These are phyloP conservation scores for Lepraria neglecta DNA, from an alignment of 495 filamentous ascomycete genomes.

Conservation along the genomic window DNA sequence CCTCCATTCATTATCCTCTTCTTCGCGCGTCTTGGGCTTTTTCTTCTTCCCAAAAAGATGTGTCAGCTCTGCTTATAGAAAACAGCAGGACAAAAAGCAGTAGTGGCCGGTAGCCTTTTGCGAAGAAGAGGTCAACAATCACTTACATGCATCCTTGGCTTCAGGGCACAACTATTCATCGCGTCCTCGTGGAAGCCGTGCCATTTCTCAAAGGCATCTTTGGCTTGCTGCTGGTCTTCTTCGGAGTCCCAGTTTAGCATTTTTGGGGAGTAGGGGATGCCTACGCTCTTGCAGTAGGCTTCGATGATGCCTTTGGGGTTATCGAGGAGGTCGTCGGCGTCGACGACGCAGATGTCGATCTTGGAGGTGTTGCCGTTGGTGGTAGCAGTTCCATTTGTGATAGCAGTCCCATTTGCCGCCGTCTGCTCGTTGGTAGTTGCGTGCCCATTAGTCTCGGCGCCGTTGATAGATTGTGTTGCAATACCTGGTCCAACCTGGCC, in stretches of 20 bases:
- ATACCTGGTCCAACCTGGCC: conserved; percentile 58
- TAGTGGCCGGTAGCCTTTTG: too few species aligned
- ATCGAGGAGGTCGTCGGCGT: conserved; percentile 91
- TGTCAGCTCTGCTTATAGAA: not conserved
- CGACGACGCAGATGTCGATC: conserved; percentile 75
- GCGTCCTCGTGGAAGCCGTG: conserved; percentile 93
- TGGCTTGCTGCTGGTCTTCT: conserved; percentile 57
- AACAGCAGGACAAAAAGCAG: not conserved
- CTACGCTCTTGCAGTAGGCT: conserved; percentile 71
- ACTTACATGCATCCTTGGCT: conserved; percentile 67
- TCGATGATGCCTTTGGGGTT: conserved; percentile 64
- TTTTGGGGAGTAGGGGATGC: conserved; percentile 57
- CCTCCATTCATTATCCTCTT: conserved; percentile 71
- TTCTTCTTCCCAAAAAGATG: conserved; percentile 41
- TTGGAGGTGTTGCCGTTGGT: conserved; percentile 29
- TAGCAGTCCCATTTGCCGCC: conserved; percentile 30
- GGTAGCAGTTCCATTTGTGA: conserved; percentile 29
- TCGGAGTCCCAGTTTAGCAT: conserved; percentile 83
- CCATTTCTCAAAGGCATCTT: conserved; percentile 86
- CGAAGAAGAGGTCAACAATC: not conserved
- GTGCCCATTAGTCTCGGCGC: not conserved
- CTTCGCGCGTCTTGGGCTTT: conserved; percentile 54
- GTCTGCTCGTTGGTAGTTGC: not conserved
- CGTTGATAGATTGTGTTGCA: conserved; percentile 33
- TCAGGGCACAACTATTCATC: conserved; percentile 67